Conservation (phyloP, 2,329 filamentous ascomycete genomes). For the Penicillium thymicola region DNA sequence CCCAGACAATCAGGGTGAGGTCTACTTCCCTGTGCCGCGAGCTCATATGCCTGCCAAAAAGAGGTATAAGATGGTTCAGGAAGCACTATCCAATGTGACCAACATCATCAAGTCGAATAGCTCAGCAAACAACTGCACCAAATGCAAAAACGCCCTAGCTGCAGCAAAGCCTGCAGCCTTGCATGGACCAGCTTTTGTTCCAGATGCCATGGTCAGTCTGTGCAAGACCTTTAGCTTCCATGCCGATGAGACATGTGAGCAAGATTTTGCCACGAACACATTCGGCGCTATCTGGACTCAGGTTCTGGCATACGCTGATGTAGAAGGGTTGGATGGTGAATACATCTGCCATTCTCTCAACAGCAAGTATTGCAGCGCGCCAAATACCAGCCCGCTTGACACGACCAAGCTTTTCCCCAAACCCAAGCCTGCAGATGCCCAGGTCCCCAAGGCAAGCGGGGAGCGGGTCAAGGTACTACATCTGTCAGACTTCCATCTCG, state of each 20-base stretch:
- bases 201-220: slow-evolving; percentile 50
- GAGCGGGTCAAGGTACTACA: slow-evolving; percentile 56
- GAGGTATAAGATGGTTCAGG: slow-evolving; percentile 44
- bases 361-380: slow-evolving; percentile 48
- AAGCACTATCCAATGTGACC: slow-evolving; percentile 45
- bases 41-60: slow-evolving; percentile 43
- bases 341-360: slow-evolving; percentile 56
- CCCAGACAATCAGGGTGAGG: slow-evolving; percentile 50
- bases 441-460: slow-evolving; percentile 49
- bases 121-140: slow-evolving; percentile 48
- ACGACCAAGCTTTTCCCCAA: slow-evolving; percentile 51
- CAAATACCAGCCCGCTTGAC: slow-evolving; percentile 46
- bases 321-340: slow-evolving; percentile 53
- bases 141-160: slow-evolving; percentile 52
- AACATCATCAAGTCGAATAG: slow-evolving; percentile 43
- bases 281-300: slow-evolving; percentile 59
- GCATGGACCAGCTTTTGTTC: slow-evolving; percentile 49
- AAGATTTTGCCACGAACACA: slow-evolving; percentile 46
- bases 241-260: slow-evolving; percentile 48
- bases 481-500: slow-evolving; percentile 56
- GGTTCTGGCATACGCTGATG: slow-evolving; percentile 52
- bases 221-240: slow-evolving; percentile 50
- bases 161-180: slow-evolving; percentile 52
- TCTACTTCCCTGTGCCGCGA: slow-evolving; percentile 49
- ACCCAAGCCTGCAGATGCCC: slow-evolving; percentile 49